Conservation (phyloP, 78 protist genomes). For the Protostelium mycophagum region DNA sequence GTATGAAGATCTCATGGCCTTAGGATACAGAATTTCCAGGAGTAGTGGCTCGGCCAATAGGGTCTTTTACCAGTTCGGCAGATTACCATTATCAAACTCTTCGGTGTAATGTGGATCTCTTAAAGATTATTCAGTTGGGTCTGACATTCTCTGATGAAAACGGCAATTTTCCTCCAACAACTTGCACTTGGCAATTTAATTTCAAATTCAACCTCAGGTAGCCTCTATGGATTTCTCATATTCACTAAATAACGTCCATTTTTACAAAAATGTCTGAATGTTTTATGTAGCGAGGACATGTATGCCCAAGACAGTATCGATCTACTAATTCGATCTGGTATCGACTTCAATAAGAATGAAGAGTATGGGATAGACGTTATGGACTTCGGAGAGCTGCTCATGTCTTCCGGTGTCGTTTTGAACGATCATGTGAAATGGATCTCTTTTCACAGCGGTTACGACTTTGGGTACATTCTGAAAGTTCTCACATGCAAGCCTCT, state of each 20-base stretch:
- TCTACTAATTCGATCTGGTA: slow-evolving; percentile 88
- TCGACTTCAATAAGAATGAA: slow-evolving; percentile 81
- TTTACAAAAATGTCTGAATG: no score
- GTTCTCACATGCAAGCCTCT: slow-evolving; percentile 81
- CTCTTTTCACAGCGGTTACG: slow-evolving; percentile 85
- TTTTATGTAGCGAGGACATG: slow-evolving; percentile 70
- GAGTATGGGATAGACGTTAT: slow-evolving; percentile 78
- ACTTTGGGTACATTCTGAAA: slow-evolving; percentile 61
- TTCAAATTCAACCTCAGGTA: slow-evolving; percentile 86
- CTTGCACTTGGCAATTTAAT: slow-evolving; percentile 97
- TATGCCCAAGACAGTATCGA: slow-evolving; percentile 95
- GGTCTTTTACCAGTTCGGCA: slow-evolving; percentile 53
- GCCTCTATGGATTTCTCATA: no score
- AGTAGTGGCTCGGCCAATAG: slow-evolving; percentile 88
- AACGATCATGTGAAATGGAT: slow-evolving; percentile 76
- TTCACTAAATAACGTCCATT: no score
- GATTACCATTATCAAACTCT: slow-evolving; percentile 87
- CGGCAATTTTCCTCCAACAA: slow-evolving; percentile 80
- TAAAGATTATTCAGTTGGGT: slow-evolving; percentile 97
- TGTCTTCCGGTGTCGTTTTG: slow-evolving; percentile 82
- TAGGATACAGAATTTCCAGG: slow-evolving; percentile 98
- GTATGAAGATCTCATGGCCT: neutral
- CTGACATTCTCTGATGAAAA: slow-evolving; percentile 85
- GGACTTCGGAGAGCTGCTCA: slow-evolving; percentile 85
- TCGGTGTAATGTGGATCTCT: slow-evolving; percentile 89